Conservation (phyloP, 176 grass and related monocot genomes). For the Puya raimondii region DNA sequence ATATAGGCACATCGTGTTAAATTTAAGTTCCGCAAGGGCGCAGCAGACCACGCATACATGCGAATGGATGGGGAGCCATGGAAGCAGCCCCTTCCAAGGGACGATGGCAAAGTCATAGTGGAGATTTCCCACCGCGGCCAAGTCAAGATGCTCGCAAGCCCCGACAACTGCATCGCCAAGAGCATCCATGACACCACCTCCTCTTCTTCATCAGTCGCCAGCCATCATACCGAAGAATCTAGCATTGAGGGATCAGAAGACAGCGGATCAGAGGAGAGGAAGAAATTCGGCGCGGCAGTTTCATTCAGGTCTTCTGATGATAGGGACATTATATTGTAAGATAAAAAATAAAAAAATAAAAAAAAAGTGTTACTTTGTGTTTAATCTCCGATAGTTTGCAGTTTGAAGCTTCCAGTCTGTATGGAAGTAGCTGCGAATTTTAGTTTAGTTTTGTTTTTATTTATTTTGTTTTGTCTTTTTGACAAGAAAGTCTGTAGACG, state of each 20-base stretch:
- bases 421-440: too few species aligned
- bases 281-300: slow-evolving; percentile 12
- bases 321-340: background rate
- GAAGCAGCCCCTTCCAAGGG: slow-evolving; percentile 74
- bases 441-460: too few species aligned
- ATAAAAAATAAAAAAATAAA: too few species aligned
- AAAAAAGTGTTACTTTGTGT: background rate
- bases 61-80: slow-evolving; percentile 96
- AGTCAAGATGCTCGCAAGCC: slow-evolving; percentile 62
- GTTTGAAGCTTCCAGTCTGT: too few species aligned
- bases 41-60: slow-evolving; percentile 69
- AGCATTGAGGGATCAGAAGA: slow-evolving; percentile 1
- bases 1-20: slow-evolving; percentile 58
- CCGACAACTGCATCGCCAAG: slow-evolving; percentile 53
- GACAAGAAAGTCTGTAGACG: too few species aligned
- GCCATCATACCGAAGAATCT: background rate
- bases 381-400: too few species aligned
- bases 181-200: slow-evolving; percentile 28
- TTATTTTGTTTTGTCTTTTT: too few species aligned
- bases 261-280: slow-evolving; percentile 7
- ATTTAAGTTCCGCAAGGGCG: slow-evolving; percentile 63
- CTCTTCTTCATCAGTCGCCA: slow-evolving; percentile 2
- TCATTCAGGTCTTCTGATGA: slow-evolving; percentile 12
- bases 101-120: slow-evolving; percentile 62
- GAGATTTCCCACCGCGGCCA: slow-evolving; percentile 78